These are phyloP conservation scores for Lunularia cruciata DNA, from an alignment of 225 moss, liverwort and hornwort species.

Conservation along the genomic window DNA sequence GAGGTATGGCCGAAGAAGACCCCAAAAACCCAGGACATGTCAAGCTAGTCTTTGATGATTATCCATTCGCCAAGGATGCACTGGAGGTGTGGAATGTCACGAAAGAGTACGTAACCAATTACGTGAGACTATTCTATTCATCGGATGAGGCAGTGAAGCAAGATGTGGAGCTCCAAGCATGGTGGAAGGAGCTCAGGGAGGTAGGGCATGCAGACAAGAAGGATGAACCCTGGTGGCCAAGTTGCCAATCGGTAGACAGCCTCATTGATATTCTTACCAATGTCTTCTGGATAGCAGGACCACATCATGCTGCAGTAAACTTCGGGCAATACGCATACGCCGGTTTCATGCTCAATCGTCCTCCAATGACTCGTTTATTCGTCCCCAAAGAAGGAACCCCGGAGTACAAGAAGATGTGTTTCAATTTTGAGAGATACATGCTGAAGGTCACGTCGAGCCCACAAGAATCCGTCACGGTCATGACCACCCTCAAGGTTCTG, in stretches of 20 bases:
- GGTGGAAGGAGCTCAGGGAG: slow-evolving; percentile 64
- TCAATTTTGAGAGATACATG: slow-evolving; percentile 47
- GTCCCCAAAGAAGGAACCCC: slow-evolving; percentile 50
- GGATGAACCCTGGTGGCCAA: slow-evolving; percentile 55
- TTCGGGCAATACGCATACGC: slow-evolving; percentile 67
- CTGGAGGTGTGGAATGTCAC: slow-evolving; percentile 65
- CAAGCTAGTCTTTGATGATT: slow-evolving; percentile 66
- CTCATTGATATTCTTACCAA: slow-evolving; percentile 51
- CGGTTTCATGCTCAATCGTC: slow-evolving; percentile 58
- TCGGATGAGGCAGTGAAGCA: slow-evolving; percentile 39
- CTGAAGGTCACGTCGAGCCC: slow-evolving; percentile 42
- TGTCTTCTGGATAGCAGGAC: slow-evolving; percentile 66
- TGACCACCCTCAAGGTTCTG: slow-evolving; percentile 63
- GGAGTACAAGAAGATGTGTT: slow-evolving; percentile 45
- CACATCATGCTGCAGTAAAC: slow-evolving; percentile 70
- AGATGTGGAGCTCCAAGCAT: slow-evolving; percentile 63
- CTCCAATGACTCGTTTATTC: slow-evolving; percentile 47
- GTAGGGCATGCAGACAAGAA: slow-evolving; percentile 30
- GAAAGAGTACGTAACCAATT: slow-evolving; percentile 44
- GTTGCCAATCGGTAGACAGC: slow-evolving; percentile 30
- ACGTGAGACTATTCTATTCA: slow-evolving; percentile 51
- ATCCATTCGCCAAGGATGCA: slow-evolving; percentile 67
- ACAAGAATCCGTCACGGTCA: slow-evolving; percentile 38
- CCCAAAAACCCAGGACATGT: slow-evolving; percentile 35
- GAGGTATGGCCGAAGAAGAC: slow-evolving; percentile 68